Evolutionary conservation across 805 yeast genomes (phyloP), one percentile per base, ranked within the genome.

Genomic region (Komagataella mondaviorum): DNA sequence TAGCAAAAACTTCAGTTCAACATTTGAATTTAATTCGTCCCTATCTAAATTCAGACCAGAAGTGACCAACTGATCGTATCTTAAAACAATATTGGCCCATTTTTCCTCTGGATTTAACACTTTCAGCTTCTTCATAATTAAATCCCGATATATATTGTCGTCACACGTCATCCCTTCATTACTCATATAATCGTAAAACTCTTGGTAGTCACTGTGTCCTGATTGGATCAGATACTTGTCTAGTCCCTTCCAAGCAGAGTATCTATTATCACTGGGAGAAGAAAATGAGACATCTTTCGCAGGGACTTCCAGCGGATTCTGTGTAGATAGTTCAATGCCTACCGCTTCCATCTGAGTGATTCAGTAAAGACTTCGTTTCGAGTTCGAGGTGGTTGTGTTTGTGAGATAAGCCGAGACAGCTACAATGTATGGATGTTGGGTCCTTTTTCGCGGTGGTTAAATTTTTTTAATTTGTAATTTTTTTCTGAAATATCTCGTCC

Each of bases 401-500:
- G 39, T 30, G 39, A 30, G 39, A 24, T 24, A 10, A 30, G 20
- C 20, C 39, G 2, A 14, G 14, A 8, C 14, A 7, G n/a, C 39
- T 30, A 12, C 14, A 30, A 30, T 18, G 23, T 45, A 45, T 18
- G 24, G 16, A 45, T 45, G 23, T n/a, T 45, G n/a, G 18, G 46
- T 44, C 20, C 12, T 14, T 8, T 4, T 44, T 20, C 23, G 46
- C 23, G 20, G n/a, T n/a, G 12, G 20, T 44, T 39, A 23, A 8
- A 39, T 44, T 45, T 18, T 18, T 24, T 24, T 46, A 46, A 30
- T 51, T 51, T 44, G 24, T 47, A 49, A 46, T 51, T 52, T 49
- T 52, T 49, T 46, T n/a, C 30, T 43, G 43, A 17, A 18, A 6
- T 16, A 23, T 17, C 18, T 18, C 17, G n/a, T 18, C 46, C 39